Evolutionary conservation across 2,329 filamentous ascomycete genomes (phyloP), one percentile per base, ranked within the genome.

Genomic region (Fusarium sacchari): DNA sequence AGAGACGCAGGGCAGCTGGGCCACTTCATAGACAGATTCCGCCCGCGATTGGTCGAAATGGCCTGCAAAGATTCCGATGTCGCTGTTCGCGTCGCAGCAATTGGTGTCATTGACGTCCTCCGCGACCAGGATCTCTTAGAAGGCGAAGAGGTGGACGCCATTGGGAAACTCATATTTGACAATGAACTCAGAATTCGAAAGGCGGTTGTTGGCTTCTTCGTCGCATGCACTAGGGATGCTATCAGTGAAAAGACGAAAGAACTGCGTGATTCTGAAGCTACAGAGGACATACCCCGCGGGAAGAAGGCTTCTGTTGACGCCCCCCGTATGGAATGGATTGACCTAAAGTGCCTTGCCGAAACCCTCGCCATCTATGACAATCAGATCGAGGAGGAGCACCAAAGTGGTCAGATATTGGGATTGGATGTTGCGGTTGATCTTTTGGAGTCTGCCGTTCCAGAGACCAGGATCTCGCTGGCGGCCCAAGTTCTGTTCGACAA

Each of bases 1-100:
- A 91, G 94, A 66, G 91, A 94, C 73, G 91, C 95, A 60, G 94
- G 94, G 79, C 90, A 97, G 73, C 86, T 99, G 59, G 93, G 94
- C 64, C 94, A 95, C 67, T 99, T 98, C 78, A 97, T 97, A 40
- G 96, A 98, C 81, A 89, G 95, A 53, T 99, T 98, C 82, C 89
- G 95, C 55, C 87, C 92, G 11, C 91, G 96, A 34, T 86, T 99
- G 43, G 92, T 98, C 32, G 96, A 99, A 83, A 98, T 99, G 86
- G 95, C 95, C 2, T 94, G 93, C 12, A 90, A 91, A 69, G 96
- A 99, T 81, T 89, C 92, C 0, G 96, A 99, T 76, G 85, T 93
- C 20, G 88, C 88, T 59, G 94, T 98, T 36, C 91, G 96, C 40
- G 92, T 94, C 13, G 88, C 91, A 12, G 92, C 94, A 14, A 93